Evolutionary conservation across 164 flowering plant species (phyloP), one percentile per base, ranked within the genome.

Genomic region (Cinnamomum chago): DNA sequence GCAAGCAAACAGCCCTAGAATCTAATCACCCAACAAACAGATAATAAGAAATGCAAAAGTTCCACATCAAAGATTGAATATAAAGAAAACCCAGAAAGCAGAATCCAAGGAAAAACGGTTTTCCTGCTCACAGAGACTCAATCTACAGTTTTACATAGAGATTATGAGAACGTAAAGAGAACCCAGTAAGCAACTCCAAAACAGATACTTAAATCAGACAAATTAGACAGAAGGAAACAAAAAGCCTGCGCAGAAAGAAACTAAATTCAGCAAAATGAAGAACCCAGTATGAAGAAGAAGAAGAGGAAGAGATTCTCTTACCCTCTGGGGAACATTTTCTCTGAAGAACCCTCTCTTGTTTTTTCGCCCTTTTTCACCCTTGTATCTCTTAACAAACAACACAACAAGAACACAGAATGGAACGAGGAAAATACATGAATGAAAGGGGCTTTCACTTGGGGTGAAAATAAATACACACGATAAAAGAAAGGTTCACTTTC

Each of bases 241-340:
- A 3, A 40, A 55, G 23, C 33, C 17, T 0, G 22, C 1, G 2
- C 3, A 65, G 23, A 65, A 65, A 27, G 67, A 23, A 68, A 52
- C 24, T 14, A 50, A 30, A 17, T 15, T 9, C 50, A 58, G 40
- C 23, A 22, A 70, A 47, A 18, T 15, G 7, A 35, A 64, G 50
- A 14, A 27, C 47, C n/a, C 20, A 40, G 47, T 35, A 35, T 7
- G 47, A 23, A 72, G 5, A 10, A 15, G 47, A 68, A 71, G 72
- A 75, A 76, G 24, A 3, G 20, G 68, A 64, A 47, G 72, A 79
- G 25, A 80, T 72, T 75, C 79, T 30, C 79, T 74, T 80, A 80
- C 82, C 82, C 79, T 80, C 79, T 80, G 72, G 78, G 70, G 77
- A 30, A 74, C 82, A 80, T 80, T 73, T 73, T 50, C 33, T 62